Evolutionary conservation across 2,329 filamentous ascomycete species (phyloP).

Genomic region (Monilinia fructigena): DNA sequence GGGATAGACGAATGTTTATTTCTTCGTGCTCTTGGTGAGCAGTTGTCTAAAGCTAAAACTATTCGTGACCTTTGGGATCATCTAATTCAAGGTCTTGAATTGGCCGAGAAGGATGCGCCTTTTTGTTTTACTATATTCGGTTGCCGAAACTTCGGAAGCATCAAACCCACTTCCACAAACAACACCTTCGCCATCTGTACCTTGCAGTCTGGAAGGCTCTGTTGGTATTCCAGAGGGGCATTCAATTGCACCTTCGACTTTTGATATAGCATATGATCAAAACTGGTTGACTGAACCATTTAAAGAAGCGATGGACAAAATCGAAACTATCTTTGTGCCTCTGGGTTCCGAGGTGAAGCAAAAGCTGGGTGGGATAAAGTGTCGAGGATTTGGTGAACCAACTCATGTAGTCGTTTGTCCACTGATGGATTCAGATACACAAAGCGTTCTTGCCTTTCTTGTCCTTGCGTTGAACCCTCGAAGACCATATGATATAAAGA

Average conservation of each 20-base stretch:
- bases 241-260: constrained; percentile 64
- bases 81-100: constrained; percentile 64
- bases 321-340: constrained; percentile 61
- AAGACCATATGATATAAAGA: constrained; percentile 72
- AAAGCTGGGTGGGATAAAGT: constrained; percentile 62
- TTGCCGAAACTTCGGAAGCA: constrained; percentile 68
- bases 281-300: constrained; percentile 72
- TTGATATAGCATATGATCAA: constrained; percentile 72
- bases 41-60: constrained; percentile 66
- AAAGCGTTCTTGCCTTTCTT: constrained; percentile 50
- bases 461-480: constrained; percentile 62
- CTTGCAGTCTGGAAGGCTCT: constrained; percentile 68
- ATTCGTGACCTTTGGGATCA: constrained; percentile 71
- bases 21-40: constrained; percentile 71
- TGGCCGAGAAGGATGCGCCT: constrained; percentile 71
- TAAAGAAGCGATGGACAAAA: constrained; percentile 60
- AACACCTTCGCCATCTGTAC: constrained; percentile 30
- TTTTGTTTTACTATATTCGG: constrained; percentile 73
- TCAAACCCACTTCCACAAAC: constrained; percentile 52
- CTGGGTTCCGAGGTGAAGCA: constrained; percentile 54
- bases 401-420: constrained; percentile 72
- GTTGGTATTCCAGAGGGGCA: constrained; percentile 67
- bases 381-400: constrained; percentile 67
- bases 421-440: constrained; percentile 70
- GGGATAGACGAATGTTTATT: constrained; percentile 75